Evolutionary conservation across 2,329 filamentous ascomycete genomes (phyloP).

Genomic region (Myriosclerotinia duriaeana): DNA sequence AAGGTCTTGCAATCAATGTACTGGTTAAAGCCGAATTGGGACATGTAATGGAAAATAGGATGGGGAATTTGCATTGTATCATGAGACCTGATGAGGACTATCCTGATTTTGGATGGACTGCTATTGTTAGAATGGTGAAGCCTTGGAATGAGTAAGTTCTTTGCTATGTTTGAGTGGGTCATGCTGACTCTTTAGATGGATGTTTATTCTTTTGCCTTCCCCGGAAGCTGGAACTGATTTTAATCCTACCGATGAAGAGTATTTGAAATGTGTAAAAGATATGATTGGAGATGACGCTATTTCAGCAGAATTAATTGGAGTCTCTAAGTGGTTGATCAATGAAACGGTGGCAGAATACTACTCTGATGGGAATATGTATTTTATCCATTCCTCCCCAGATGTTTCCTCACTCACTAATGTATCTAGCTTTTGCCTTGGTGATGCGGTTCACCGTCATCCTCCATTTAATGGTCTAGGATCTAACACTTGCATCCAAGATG

Average conservation of each 20-base stretch:
- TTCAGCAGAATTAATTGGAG: slow-evolving; percentile 51
- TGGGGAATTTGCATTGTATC: slow-evolving; percentile 61
- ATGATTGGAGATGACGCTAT: slow-evolving; percentile 57
- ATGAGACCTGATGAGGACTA: slow-evolving; percentile 54
- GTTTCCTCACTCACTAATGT: background rate
- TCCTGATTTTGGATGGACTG: slow-evolving; percentile 52
- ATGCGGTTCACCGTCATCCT: slow-evolving; percentile 59
- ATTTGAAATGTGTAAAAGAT: slow-evolving; percentile 47
- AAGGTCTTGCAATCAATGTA: slow-evolving; percentile 52
- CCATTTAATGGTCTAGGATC: slow-evolving; percentile 57
- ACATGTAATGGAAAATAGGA: slow-evolving; percentile 50
- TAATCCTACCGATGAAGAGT: slow-evolving; percentile 50
- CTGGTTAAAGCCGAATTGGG: slow-evolving; percentile 52
- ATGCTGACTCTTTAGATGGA: slow-evolving; percentile 46
- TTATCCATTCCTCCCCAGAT: background rate
- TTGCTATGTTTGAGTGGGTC: background rate
- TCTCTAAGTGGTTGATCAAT: slow-evolving; percentile 61
- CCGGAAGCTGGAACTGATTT: slow-evolving; percentile 43
- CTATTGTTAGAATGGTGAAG: slow-evolving; percentile 59
- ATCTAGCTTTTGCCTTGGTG: slow-evolving; percentile 49
- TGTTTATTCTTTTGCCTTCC: slow-evolving; percentile 54
- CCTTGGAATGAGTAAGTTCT: slow-evolving; percentile 53
- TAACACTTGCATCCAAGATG: slow-evolving; percentile 59
- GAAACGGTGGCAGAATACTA: slow-evolving; percentile 60
- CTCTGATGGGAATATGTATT: slow-evolving; percentile 39